Evolutionary conservation across 1,139 yeast genomes (phyloP).

Genomic region (Geotrichum carabidarum): DNA sequence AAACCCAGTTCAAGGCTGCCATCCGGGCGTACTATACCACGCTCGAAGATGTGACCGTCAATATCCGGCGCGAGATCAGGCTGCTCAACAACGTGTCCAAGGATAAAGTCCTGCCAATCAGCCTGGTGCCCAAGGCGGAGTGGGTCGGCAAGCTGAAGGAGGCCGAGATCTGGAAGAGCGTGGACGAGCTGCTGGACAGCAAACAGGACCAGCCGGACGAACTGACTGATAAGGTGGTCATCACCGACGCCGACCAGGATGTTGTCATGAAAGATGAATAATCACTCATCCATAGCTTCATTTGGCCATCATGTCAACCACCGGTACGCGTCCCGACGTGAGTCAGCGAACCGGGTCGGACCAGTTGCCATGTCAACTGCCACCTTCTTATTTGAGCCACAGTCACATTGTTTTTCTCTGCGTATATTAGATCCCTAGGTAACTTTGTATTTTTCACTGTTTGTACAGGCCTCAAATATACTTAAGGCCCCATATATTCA

Average conservation of each 20-base stretch:
- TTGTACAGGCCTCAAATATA: neutral
- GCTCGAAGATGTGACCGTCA: constrained; percentile 38
- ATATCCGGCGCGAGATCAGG: constrained; percentile 41
- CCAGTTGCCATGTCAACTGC: constrained; percentile 2
- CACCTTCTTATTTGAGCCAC: neutral
- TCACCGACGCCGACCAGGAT: neutral
- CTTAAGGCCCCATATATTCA: neutral
- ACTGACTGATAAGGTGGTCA: neutral
- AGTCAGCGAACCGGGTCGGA: neutral
- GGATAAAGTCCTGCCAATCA: constrained; percentile 38
- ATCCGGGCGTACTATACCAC: constrained; percentile 31
- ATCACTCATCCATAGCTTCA: neutral
- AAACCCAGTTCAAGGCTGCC: constrained; percentile 33
- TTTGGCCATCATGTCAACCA: neutral
- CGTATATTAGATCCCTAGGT: neutral
- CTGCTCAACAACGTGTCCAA: constrained; percentile 39
- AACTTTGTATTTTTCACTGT: neutral
- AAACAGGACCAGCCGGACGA: neutral
- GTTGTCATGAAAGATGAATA: constrained; percentile 7
- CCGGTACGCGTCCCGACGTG: no score
- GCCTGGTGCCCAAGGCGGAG: constrained; percentile 37
- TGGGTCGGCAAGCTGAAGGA: constrained; percentile 37
- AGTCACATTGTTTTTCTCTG: neutral
- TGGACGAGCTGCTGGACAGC: constrained; percentile 21
- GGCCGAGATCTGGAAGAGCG: constrained; percentile 31